These are phyloP conservation scores for Cryoendolithus antarcticus DNA, from an alignment of 2,329 filamentous ascomycete genomes.

Conservation along the genomic window DNA sequence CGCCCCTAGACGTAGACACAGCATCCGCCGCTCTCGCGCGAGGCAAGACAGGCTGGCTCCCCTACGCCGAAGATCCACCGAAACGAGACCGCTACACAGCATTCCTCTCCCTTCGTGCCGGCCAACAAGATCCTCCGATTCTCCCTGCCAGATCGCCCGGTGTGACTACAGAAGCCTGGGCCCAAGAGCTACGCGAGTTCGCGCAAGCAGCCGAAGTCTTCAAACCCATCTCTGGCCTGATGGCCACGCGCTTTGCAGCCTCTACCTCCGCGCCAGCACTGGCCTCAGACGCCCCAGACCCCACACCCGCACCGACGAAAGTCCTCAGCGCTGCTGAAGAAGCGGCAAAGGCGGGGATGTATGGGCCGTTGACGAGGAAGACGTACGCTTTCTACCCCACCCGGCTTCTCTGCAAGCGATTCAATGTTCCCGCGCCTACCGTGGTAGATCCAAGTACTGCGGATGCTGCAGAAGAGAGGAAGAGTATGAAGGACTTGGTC, in stretches of 20 bases:
- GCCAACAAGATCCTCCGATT: conserved; percentile 35
- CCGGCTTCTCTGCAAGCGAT: conserved; percentile 81
- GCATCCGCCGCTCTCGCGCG: conserved; percentile 36
- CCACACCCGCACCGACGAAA: conserved; percentile 33
- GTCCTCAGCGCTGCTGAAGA: conserved; percentile 67
- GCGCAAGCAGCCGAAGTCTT: conserved; percentile 65
- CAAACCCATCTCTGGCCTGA: conserved; percentile 79
- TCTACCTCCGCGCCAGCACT: conserved; percentile 30
- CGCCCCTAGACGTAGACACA: conserved; percentile 27
- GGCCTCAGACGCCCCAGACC: conserved; percentile 20
- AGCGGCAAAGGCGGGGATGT: conserved; percentile 85
- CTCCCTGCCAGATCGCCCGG: conserved; percentile 44
- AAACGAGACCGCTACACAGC: conserved; percentile 71
- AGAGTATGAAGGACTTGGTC: conserved; percentile 41
- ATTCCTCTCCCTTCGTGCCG: conserved; percentile 69
- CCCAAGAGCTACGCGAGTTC: conserved; percentile 70
- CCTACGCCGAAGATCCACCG: conserved; percentile 68
- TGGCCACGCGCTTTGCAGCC: conserved; percentile 85
- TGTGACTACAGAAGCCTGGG: conserved; percentile 58
- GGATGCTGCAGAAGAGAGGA: conserved; percentile 33
- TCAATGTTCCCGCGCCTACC: conserved; percentile 72
- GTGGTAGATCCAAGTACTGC: conserved; percentile 35
- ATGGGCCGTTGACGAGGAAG: conserved; percentile 71
- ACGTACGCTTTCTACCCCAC: conserved; percentile 64
- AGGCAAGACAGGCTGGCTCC: conserved; percentile 53